These are phyloP conservation scores for Pythium insidiosum DNA, from an alignment of 352 stramenopile genomes.

Conservation along the genomic window DNA sequence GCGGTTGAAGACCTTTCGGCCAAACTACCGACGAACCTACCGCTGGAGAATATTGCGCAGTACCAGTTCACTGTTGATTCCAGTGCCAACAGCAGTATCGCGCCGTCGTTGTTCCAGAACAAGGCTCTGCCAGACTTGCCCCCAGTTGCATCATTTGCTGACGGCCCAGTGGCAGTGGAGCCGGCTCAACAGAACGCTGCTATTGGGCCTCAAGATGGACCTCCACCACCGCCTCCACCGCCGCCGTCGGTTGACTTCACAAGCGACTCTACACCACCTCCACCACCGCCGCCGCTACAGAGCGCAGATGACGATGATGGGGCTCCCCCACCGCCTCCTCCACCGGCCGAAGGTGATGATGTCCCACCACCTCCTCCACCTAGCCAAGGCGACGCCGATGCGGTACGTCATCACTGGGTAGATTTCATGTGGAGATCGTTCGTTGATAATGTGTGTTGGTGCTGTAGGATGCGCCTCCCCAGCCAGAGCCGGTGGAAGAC, in stretches of 20 bases:
- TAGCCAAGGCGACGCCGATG: no score
- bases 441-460: no score
- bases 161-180: constrained; percentile 56
- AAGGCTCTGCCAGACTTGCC: constrained; percentile 68
- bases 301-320: constrained; percentile 35
- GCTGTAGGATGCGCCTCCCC: no score
- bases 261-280: constrained; percentile 29
- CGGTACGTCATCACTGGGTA: no score
- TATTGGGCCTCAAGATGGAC: constrained; percentile 61
- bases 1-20: constrained; percentile 62
- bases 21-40: constrained; percentile 71
- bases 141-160: constrained; percentile 46
- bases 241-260: constrained; percentile 51
- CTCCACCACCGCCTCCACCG: constrained; percentile 53
- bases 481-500: constrained; percentile 7
- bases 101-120: constrained; percentile 78
- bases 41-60: constrained; percentile 70
- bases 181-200: constrained; percentile 32
- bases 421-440: no score
- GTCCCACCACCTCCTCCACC: constrained; percentile 15
- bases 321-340: constrained; percentile 13
- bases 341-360: constrained; percentile 10
- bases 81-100: constrained; percentile 48
- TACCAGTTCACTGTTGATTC: constrained; percentile 68
- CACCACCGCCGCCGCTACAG: constrained; percentile 38